phyloP scores from a whole-genome alignment of 2,329 filamentous ascomycete species.

The Aspergillus quadricinctus region DNA sequence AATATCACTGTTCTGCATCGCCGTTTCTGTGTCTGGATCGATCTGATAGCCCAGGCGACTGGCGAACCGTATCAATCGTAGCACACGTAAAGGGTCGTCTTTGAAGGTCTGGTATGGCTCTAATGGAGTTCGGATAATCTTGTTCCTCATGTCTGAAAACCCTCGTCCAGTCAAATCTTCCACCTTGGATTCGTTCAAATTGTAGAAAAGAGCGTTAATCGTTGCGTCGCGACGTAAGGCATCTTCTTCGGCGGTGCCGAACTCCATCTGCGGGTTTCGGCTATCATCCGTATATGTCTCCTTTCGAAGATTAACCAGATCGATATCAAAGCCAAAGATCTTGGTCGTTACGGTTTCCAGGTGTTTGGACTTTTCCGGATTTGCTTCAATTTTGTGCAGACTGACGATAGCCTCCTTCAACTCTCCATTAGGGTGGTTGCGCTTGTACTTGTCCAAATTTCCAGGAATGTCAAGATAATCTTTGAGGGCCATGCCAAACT shows the following conservation, averaged over 20 bases:
- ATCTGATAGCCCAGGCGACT: conserved; percentile 78
- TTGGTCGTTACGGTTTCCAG: conserved; percentile 85
- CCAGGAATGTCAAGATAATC: conserved; percentile 38
- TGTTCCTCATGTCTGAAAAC: conserved; percentile 65
- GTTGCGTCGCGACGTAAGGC: conserved; percentile 86
- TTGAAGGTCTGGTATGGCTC: conserved; percentile 89
- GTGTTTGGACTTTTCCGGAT: conserved; percentile 95
- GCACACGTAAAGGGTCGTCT: conserved; percentile 83
- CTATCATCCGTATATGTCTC: conserved; percentile 88
- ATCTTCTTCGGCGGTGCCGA: conserved; percentile 87
- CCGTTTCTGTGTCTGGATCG: conserved; percentile 61
- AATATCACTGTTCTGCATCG: conserved; percentile 77
- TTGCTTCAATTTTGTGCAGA: conserved; percentile 83
- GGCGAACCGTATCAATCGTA: conserved; percentile 85
- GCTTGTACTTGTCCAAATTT: conserved; percentile 41
- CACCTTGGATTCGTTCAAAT: conserved; percentile 70
- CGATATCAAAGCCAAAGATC: conserved; percentile 81
- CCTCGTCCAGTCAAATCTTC: conserved; percentile 81
- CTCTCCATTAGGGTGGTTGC: conserved; percentile 43
- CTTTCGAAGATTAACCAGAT: conserved; percentile 90
- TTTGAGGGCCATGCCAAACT: conserved; percentile 44
- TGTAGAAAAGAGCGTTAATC: conserved; percentile 94
- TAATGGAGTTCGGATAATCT: conserved; percentile 77
- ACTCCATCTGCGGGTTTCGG: conserved; percentile 87
- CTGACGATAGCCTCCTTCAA: conserved; percentile 64